Conservation (phyloP, 352 stramenopile genomes). For the Phytophthora cajani region DNA sequence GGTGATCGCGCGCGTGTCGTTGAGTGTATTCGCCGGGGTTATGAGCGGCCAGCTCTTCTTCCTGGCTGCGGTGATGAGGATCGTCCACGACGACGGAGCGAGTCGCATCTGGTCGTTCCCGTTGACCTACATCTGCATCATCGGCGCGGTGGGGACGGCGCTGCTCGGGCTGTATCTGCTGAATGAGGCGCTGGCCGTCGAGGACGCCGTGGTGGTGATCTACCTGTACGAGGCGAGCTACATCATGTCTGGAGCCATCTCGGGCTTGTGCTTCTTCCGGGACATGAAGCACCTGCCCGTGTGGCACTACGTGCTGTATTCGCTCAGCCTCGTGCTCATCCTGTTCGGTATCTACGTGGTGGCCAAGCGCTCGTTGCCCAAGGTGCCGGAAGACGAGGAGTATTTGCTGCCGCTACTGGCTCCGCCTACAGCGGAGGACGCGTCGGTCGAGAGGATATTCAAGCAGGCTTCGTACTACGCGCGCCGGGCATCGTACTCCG, state of each 20-base stretch:
- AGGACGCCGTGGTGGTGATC: slow-evolving; percentile 85
- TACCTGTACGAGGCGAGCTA: slow-evolving; percentile 87
- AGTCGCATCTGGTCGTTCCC: slow-evolving; percentile 58
- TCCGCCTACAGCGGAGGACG: slow-evolving; percentile 51
- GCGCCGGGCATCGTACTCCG: slow-evolving; percentile 38
- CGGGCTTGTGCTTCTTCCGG: slow-evolving; percentile 80
- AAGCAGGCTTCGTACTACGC: slow-evolving; percentile 63
- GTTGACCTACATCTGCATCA: slow-evolving; percentile 76
- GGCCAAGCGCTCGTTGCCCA: slow-evolving; percentile 51
- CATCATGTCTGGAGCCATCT: slow-evolving; percentile 78
- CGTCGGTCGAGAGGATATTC: slow-evolving; percentile 59
- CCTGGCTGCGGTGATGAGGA: slow-evolving; percentile 68
- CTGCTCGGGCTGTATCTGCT: slow-evolving; percentile 74
- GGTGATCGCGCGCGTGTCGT: slow-evolving; percentile 52
- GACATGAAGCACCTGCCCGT: slow-evolving; percentile 72
- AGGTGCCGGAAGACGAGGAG: slow-evolving; percentile 55
- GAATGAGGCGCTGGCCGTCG: slow-evolving; percentile 81
- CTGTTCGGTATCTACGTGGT: slow-evolving; percentile 79
- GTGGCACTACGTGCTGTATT: slow-evolving; percentile 83
- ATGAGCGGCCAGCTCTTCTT: slow-evolving; percentile 86
- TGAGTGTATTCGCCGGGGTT: slow-evolving; percentile 73
- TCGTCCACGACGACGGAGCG: slow-evolving; percentile 60
- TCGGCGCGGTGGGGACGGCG: slow-evolving; percentile 67
- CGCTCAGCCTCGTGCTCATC: slow-evolving; percentile 72
- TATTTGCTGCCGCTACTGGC: slow-evolving; percentile 61